A percentile compares a stretch with the other conserved stretches of the same genome.
Evolutionary conservation across 257 asterid genomes (phyloP).

Genomic region (Solanum okadae): DNA sequence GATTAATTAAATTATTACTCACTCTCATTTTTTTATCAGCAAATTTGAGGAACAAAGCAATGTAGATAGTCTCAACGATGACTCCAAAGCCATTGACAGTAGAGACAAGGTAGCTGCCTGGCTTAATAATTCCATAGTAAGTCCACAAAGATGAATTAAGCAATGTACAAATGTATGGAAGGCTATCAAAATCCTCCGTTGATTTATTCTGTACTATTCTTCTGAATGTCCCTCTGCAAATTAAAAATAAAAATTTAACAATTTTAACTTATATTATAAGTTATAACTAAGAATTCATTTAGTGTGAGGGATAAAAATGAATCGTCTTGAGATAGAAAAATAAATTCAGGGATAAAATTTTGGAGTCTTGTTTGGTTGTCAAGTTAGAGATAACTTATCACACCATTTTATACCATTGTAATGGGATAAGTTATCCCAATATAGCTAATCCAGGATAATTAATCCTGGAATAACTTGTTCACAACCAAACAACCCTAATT

Average conservation of each 20-base stretch:
- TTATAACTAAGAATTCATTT: too few species aligned
- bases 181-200: conserved; percentile 26
- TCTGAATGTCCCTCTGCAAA: conserved; percentile 19
- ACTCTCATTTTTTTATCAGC: conserved; percentile 28
- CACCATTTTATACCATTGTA: accelerated
- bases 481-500: neutral
- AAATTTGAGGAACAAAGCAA: conserved; percentile 12
- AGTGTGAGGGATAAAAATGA: too few species aligned
- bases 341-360: too few species aligned
- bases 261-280: neutral
- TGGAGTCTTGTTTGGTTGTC: neutral
- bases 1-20: neutral
- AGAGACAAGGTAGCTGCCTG: conserved; percentile 22
- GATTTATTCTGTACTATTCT: conserved; percentile 17
- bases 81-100: conserved; percentile 31
- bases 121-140: conserved; percentile 24
- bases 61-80: conserved; percentile 7
- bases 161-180: conserved; percentile 26
- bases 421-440: neutral
- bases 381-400: neutral
- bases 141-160: conserved; percentile 28
- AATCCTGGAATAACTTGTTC: neutral
- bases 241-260: neutral
- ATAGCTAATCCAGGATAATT: neutral
- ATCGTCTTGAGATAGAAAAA: neutral